Evolutionary conservation across 139 green algal genomes (phyloP).

Genomic region (Volvox reticuliferus): DNA sequence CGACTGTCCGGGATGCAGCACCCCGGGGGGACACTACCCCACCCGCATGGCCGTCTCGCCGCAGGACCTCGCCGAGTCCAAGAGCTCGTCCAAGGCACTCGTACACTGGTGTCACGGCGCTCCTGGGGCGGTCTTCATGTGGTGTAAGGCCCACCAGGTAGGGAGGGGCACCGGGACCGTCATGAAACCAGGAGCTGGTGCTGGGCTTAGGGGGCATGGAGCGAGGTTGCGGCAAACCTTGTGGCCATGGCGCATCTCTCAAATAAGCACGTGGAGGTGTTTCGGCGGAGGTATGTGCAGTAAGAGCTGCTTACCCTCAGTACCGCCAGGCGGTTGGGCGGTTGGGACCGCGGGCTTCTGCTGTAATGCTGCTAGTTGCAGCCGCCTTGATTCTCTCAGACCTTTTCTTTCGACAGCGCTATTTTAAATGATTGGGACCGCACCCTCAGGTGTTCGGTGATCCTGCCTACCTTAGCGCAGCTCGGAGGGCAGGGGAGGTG

Average conservation of each 20-base stretch:
- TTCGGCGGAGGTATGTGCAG: neutral
- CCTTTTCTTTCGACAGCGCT: too few relatives aligned
- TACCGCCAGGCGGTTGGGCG: neutral
- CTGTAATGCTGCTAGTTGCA: too few relatives aligned
- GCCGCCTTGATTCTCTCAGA: too few relatives aligned
- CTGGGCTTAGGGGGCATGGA: neutral
- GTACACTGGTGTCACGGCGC: constrained; percentile 69
- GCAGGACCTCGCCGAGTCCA: neutral
- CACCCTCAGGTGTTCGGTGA: constrained; percentile 50
- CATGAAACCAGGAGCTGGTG: neutral
- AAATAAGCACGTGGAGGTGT: neutral
- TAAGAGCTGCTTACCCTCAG: neutral
- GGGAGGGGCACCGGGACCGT: neutral
- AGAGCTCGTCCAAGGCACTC: neutral
- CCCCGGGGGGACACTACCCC: constrained; percentile 53
- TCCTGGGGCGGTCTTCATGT: constrained; percentile 59
- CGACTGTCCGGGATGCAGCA: constrained; percentile 10
- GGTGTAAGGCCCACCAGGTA: constrained; percentile 55
- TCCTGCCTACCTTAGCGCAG: constrained; percentile 36
- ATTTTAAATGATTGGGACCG: neutral
- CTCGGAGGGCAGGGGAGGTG: constrained; percentile 50
- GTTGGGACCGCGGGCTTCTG: neutral
- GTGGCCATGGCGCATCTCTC: too few relatives aligned
- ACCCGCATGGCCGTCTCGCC: constrained; percentile 34
- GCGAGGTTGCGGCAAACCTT: too few relatives aligned